Evolutionary conservation across 768 basidiomycete genomes (phyloP).

Genomic region (Roridomyces roridus): DNA sequence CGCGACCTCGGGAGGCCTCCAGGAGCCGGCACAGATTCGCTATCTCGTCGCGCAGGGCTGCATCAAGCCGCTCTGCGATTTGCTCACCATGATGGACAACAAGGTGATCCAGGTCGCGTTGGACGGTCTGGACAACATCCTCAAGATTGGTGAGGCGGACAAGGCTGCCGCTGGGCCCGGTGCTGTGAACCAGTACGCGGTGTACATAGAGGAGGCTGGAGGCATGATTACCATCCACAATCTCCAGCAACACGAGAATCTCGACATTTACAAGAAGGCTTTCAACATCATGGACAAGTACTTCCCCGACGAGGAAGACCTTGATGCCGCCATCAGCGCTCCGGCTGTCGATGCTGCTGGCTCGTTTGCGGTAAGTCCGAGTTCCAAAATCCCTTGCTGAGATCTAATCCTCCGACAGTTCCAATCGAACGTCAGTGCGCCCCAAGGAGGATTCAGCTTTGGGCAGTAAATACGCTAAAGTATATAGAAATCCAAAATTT

Average conservation of each 20-base stretch:
- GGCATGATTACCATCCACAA: constrained; percentile 99
- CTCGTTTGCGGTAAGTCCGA: constrained; percentile 70
- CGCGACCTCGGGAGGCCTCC: constrained; percentile 97
- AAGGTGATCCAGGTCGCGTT: constrained; percentile 99
- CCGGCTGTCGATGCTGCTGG: constrained; percentile 79
- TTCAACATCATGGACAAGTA: constrained; percentile 99
- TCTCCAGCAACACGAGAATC: constrained; percentile 98
- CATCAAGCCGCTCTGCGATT: constrained; percentile 97
- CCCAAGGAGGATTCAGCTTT: constrained; percentile 97
- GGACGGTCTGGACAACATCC: constrained; percentile 96
- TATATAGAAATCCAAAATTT: constrained; percentile 1
- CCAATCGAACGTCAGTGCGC: constrained; percentile 84
- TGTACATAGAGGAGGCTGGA: constrained; percentile 96
- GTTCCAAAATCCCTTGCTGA: not conserved
- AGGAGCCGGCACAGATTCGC: constrained; percentile 95
- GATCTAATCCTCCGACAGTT: constrained; percentile 55
- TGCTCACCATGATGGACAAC: constrained; percentile 98
- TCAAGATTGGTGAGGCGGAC: constrained; percentile 97
- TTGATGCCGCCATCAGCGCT: constrained; percentile 82
- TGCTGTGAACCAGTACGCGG: constrained; percentile 89
- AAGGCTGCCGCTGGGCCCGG: constrained; percentile 85
- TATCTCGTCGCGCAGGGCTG: constrained; percentile 99
- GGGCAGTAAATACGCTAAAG: constrained; percentile 60
- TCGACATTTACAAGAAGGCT: constrained; percentile 99
- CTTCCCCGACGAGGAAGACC: constrained; percentile 97